Evolutionary conservation across 2,329 filamentous ascomycete genomes (phyloP).

Genomic region (Thielaviopsis ethacetica): DNA sequence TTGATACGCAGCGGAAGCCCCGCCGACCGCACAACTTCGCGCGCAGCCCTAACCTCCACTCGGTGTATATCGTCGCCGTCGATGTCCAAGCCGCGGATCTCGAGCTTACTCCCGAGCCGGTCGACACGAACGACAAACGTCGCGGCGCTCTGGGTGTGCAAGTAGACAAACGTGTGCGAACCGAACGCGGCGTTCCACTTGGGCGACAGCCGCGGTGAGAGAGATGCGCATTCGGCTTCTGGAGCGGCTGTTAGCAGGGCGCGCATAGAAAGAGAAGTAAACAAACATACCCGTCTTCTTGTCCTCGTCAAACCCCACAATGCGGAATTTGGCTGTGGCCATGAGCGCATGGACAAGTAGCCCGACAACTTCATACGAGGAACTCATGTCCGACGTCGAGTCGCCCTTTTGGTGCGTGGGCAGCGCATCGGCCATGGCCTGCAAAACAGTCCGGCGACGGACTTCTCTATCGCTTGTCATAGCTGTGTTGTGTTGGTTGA

Average conservation of each 20-base stretch:
- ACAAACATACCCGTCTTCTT: conserved; percentile 44
- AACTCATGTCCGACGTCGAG: conserved; percentile 46
- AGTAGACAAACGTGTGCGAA: conserved; percentile 71
- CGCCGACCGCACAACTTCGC: conserved; percentile 55
- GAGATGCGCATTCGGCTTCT: conserved; percentile 38
- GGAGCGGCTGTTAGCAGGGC: not conserved
- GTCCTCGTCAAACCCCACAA: conserved; percentile 74
- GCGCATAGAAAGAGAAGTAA: not conserved
- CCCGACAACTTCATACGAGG: conserved; percentile 66
- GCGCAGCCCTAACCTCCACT: conserved; percentile 51
- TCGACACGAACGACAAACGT: conserved; percentile 69
- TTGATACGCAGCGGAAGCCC: conserved; percentile 40
- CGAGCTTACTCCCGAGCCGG: conserved; percentile 67
- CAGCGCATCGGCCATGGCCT: conserved; percentile 42
- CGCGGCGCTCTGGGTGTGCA: conserved; percentile 71
- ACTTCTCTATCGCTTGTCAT: conserved; percentile 21
- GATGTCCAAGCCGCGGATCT: conserved; percentile 62
- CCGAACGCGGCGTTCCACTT: conserved; percentile 65
- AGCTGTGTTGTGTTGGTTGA: not conserved
- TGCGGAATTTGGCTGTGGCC: conserved; percentile 59
- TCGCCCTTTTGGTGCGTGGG: conserved; percentile 36
- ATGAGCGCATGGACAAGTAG: conserved; percentile 75
- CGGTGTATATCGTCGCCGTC: conserved; percentile 68
- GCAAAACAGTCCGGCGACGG: conserved; percentile 29
- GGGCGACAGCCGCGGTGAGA: conserved; percentile 48